Evolutionary conservation across 2,329 filamentous ascomycete genomes (phyloP).

Genomic region (Fusarium kyushuense): DNA sequence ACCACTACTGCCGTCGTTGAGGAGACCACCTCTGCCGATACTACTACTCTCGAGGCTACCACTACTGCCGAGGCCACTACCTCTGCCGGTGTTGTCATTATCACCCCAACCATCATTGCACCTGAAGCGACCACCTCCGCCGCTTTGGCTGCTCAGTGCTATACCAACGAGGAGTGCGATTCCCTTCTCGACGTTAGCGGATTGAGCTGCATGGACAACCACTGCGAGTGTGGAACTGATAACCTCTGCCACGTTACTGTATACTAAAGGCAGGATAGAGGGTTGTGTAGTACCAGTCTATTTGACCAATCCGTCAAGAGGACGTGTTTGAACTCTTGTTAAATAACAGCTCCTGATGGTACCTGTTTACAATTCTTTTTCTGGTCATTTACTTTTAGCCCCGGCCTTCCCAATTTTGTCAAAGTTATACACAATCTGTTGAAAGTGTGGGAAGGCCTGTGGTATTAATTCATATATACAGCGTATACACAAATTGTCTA

Average conservation of each 20-base stretch:
- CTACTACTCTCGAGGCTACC: not conserved
- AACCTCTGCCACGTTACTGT: not conserved
- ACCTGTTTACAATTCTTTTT: too few relatives aligned
- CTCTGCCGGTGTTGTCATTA: not conserved
- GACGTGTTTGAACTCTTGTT: not conserved
- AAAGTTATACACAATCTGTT: too few relatives aligned
- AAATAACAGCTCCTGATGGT: too few relatives aligned
- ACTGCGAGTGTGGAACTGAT: not conserved
- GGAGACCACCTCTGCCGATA: not conserved
- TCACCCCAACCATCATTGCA: not conserved
- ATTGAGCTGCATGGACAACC: not conserved
- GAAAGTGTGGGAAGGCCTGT: too few relatives aligned
- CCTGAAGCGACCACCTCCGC: not conserved
- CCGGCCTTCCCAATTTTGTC: too few relatives aligned
- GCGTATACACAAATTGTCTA: too few relatives aligned
- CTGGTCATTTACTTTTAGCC: too few relatives aligned
- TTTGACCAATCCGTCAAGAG: not conserved
- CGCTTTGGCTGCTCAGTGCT: not conserved
- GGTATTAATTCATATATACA: not conserved
- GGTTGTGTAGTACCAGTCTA: too few relatives aligned
- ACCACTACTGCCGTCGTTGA: not conserved
- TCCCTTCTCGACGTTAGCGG: not conserved
- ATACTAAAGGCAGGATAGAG: too few relatives aligned
- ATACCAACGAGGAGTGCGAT: not conserved
- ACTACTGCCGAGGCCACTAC: not conserved